Evolutionary conservation across 2,329 filamentous ascomycete species (phyloP).

Genomic region (Cladosporium velox): DNA sequence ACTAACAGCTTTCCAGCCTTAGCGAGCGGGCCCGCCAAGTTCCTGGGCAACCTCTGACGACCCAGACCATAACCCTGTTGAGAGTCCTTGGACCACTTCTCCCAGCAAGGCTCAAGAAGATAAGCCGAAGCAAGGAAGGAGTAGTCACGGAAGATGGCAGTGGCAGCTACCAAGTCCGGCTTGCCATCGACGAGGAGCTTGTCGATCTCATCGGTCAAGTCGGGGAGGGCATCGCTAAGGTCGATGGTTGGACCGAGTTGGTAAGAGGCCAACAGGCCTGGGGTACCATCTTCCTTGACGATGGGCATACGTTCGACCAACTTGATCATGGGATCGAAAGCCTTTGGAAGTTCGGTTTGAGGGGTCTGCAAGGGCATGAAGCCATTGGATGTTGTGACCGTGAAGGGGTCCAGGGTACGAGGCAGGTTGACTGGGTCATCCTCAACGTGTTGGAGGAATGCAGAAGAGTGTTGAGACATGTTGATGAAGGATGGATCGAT

Average conservation of each 20-base stretch:
- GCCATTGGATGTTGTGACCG: slow-evolving; percentile 73
- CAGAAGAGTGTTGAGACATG: neutral
- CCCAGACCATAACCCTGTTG: slow-evolving; percentile 78
- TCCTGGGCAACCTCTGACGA: slow-evolving; percentile 69
- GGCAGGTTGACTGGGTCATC: slow-evolving; percentile 32
- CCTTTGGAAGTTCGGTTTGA: slow-evolving; percentile 61
- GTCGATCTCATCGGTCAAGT: slow-evolving; percentile 68
- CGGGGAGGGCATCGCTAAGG: slow-evolving; percentile 64
- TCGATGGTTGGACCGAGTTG: slow-evolving; percentile 74
- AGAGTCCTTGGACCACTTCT: slow-evolving; percentile 58
- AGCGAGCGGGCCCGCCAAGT: slow-evolving; percentile 78
- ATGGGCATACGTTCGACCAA: slow-evolving; percentile 79
- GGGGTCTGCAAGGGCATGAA: slow-evolving; percentile 67
- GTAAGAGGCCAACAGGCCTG: slow-evolving; percentile 74
- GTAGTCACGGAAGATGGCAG: slow-evolving; percentile 88
- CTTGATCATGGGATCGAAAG: slow-evolving; percentile 72
- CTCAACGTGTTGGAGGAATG: slow-evolving; percentile 32
- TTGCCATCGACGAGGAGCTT: slow-evolving; percentile 56
- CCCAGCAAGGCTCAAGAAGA: slow-evolving; percentile 86
- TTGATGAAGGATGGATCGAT: neutral
- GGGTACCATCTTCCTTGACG: slow-evolving; percentile 68
- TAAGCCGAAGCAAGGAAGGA: slow-evolving; percentile 88
- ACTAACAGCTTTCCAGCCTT: slow-evolving; percentile 83
- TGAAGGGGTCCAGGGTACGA: slow-evolving; percentile 55
- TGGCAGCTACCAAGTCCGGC: slow-evolving; percentile 75